phyloP scores from a whole-genome alignment of 139 green algal species.

The Tetraselmis chui region DNA sequence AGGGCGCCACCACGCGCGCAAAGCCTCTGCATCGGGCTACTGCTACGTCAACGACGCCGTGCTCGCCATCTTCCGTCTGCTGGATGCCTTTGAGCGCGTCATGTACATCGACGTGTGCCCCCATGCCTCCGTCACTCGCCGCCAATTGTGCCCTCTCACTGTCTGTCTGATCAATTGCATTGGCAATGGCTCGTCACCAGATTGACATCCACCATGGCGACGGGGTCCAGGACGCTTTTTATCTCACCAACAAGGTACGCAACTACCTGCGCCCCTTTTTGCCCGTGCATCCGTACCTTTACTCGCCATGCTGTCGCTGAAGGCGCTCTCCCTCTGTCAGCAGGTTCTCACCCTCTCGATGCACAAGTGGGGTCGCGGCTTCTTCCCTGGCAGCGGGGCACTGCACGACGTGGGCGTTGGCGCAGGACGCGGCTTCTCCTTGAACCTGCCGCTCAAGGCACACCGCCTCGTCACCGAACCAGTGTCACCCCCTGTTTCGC shows the following conservation, averaged over 20 bases:
- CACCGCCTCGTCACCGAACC: too few relatives aligned
- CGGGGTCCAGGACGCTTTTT: constrained; percentile 29
- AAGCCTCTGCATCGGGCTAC: constrained; percentile 15
- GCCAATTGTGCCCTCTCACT: neutral
- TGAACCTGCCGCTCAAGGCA: neutral
- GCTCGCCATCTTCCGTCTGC: constrained; percentile 27
- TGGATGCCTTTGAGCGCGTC: constrained; percentile 19
- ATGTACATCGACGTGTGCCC: constrained; percentile 30
- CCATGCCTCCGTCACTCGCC: neutral
- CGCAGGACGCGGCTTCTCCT: neutral
- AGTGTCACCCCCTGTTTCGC: too few relatives aligned
- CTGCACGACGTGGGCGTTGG: neutral
- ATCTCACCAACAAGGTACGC: neutral
- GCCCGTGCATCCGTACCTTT: too few relatives aligned
- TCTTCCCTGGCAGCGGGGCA: constrained; percentile 23
- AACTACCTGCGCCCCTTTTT: too few relatives aligned
- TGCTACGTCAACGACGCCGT: constrained; percentile 39
- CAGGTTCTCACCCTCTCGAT: constrained; percentile 24
- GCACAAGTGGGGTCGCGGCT: constrained; percentile 25
- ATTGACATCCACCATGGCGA: constrained; percentile 36
- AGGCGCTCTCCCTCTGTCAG: too few relatives aligned
- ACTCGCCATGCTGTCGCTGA: too few relatives aligned
- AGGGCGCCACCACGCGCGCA: constrained; percentile 32
- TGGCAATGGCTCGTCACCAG: neutral
- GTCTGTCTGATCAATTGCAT: neutral